Base-by-base conservation (phyloP, 257 asterid species). In the Gentiana macrophylla region DNA sequence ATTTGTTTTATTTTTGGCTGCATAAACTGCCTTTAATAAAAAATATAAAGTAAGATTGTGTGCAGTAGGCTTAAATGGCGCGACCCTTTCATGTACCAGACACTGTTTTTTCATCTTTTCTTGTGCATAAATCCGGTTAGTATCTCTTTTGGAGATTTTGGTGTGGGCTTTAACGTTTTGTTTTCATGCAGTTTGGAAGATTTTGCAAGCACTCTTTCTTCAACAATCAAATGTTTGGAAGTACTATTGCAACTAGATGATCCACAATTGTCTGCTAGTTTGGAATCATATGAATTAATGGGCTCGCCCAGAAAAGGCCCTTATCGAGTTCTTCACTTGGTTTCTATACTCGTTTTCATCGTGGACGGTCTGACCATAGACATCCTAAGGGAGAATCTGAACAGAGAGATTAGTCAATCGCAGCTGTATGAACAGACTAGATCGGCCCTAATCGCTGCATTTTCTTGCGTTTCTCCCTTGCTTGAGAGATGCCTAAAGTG, bases 321-420 rank as follows among this genome's bases (percentile, higher is more conserved):
- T 47, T 77, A 79, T 62, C 86, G 92, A 36, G 80, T 80, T 50
- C 65, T 90, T 68, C 98, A 90, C 60, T 73, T 84, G 45, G 94
- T 82, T 56, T 82, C 94, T 32, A 59, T 84, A 50, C 74, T 82
- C 74, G 86, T 90, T 69, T 90, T 86, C 66, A 49, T 82, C 52
- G 43, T 73, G 59, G 77, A 79, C 61, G 64, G 77, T 78, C 65
- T 77, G 50, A 67, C 73, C 2, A 70, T 76, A 57, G 67, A 47
- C 53, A 69, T 61, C 38, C 73, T 69, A 68, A 64, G 58, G 50
- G 71, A 72, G 48, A 79, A 73, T 49, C 67, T 80, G 33, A 63
- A 64, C 43, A 41, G 10, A 5, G 76, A 57, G 43, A 66, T 62
- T 37, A 70, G 67, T 52, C 69, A 61, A 24, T 64, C 63, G 38